Percentiles rank a stretch among this genome's conserved stretches.
These are phyloP conservation scores for Acer campestre DNA, from an alignment of 345 rosid genomes.

Conservation along the genomic window DNA sequence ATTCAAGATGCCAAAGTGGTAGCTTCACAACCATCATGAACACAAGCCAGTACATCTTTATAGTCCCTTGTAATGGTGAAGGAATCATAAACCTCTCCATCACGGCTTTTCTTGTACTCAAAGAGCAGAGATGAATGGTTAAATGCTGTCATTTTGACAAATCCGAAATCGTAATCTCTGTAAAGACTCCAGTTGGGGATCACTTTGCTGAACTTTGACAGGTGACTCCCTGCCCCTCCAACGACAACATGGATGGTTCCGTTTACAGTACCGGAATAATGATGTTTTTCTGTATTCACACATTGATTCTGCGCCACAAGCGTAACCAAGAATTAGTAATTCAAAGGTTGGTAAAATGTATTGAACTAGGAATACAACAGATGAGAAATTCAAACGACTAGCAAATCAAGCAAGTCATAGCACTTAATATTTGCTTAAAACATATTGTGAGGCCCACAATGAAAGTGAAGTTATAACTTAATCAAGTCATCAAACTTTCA, in stretches of 20 bases:
- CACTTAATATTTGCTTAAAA: too few species aligned
- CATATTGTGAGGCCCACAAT: not conserved
- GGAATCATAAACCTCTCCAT: constrained; percentile 72
- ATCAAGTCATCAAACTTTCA: not conserved
- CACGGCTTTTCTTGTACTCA: constrained; percentile 88
- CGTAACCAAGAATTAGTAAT: constrained; percentile 6
- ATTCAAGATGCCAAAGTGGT: constrained; percentile 68
- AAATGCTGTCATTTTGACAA: constrained; percentile 78
- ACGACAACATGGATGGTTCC: constrained; percentile 90
- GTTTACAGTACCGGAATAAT: constrained; percentile 62
- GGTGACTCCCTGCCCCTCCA: constrained; percentile 88
- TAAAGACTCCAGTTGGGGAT: constrained; percentile 72
- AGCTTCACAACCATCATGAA: constrained; percentile 67
- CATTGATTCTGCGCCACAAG: constrained; percentile 63
- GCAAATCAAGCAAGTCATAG: not conserved
- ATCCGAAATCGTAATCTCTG: constrained; percentile 79
- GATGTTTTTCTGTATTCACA: constrained; percentile 49
- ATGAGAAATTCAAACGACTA: not conserved
- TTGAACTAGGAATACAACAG: not conserved
- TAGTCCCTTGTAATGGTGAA: constrained; percentile 87
- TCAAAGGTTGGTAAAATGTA: not conserved
- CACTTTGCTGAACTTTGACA: constrained; percentile 54
- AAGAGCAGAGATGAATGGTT: constrained; percentile 77
- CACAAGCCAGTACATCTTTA: constrained; percentile 79
- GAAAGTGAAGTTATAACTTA: not conserved